These are phyloP conservation scores for Ceriops tagal DNA, from an alignment of 345 rosid species.

Conservation along the genomic window DNA sequence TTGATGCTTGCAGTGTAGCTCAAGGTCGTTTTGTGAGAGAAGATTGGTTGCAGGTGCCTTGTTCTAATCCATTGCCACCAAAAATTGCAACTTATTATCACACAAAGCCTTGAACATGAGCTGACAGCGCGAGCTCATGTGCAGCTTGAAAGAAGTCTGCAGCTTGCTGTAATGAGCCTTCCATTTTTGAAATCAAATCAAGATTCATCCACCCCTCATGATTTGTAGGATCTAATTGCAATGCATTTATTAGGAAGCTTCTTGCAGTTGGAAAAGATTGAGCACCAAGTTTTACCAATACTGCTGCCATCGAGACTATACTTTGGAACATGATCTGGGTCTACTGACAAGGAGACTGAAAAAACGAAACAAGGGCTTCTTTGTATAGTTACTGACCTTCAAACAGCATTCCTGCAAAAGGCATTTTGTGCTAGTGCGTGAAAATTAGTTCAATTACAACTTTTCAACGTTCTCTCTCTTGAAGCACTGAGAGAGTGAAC, in stretches of 20 bases:
- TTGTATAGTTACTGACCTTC: slow-evolving; percentile 64
- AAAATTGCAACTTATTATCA: slow-evolving; percentile 12
- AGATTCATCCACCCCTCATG: slow-evolving; percentile 83
- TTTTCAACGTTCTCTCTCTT: too few relatives aligned
- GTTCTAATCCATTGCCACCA: slow-evolving; percentile 8
- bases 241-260: slow-evolving; percentile 82
- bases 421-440: not conserved
- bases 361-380: slow-evolving; percentile 72
- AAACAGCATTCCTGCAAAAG: slow-evolving; percentile 55
- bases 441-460: not conserved
- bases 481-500: too few relatives aligned
- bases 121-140: slow-evolving; percentile 66
- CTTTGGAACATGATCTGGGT: slow-evolving; percentile 80
- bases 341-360: slow-evolving; percentile 61
- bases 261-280: slow-evolving; percentile 60
- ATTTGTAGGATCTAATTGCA: slow-evolving; percentile 70
- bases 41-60: not conserved
- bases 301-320: slow-evolving; percentile 69
- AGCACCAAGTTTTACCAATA: slow-evolving; percentile 56
- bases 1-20: not conserved
- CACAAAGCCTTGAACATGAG: slow-evolving; percentile 62
- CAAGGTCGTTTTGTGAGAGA: not conserved
- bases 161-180: slow-evolving; percentile 74
- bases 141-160: slow-evolving; percentile 94
- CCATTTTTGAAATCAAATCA: slow-evolving; percentile 68